These are phyloP conservation scores for Fusarium sp. DNA, from an alignment of 2,329 filamentous ascomycete species.

Conservation along the genomic window DNA sequence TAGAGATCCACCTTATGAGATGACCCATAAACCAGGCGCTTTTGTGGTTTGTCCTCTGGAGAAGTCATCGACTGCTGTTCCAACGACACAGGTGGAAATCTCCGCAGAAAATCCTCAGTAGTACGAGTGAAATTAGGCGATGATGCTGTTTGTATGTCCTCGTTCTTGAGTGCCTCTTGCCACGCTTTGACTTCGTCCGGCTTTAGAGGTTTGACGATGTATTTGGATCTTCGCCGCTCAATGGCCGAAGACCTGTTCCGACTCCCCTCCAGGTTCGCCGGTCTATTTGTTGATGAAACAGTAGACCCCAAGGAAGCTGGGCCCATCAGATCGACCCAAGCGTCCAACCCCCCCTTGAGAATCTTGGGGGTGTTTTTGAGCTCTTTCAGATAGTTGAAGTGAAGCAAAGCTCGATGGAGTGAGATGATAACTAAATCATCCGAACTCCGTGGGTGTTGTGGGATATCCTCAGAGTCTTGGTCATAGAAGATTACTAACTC, in stretches of 20 bases:
- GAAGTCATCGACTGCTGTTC: slow-evolving; percentile 72
- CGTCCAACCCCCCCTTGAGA: slow-evolving; percentile 83
- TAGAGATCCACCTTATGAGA: slow-evolving; percentile 57
- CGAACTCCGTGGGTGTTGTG: slow-evolving; percentile 50
- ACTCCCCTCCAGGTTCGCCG: slow-evolving; percentile 23
- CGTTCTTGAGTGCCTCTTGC: slow-evolving; percentile 81
- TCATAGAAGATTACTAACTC: slow-evolving; percentile 95
- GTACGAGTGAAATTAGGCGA: slow-evolving; percentile 71
- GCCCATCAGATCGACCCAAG: slow-evolving; percentile 89
- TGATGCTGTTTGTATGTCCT: slow-evolving; percentile 65
- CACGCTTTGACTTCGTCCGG: slow-evolving; percentile 84
- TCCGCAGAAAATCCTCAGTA: slow-evolving; percentile 85
- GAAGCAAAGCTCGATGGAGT: slow-evolving; percentile 82
- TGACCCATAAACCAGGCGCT: slow-evolving; percentile 47
- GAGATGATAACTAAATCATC: slow-evolving; percentile 72
- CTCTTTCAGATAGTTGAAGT: slow-evolving; percentile 85
- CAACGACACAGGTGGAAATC: slow-evolving; percentile 79
- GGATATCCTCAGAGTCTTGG: slow-evolving; percentile 70
- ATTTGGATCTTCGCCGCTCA: slow-evolving; percentile 58
- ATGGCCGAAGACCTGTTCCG: slow-evolving; percentile 52
- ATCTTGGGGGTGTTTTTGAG: slow-evolving; percentile 81
- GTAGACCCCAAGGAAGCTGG: slow-evolving; percentile 68
- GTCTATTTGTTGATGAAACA: slow-evolving; percentile 47
- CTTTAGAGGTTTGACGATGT: slow-evolving; percentile 75
- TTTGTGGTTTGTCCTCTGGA: slow-evolving; percentile 44